Base-by-base conservation (phyloP, 192 early-diverging fungal genomes). In the Podila minutissima region DNA sequence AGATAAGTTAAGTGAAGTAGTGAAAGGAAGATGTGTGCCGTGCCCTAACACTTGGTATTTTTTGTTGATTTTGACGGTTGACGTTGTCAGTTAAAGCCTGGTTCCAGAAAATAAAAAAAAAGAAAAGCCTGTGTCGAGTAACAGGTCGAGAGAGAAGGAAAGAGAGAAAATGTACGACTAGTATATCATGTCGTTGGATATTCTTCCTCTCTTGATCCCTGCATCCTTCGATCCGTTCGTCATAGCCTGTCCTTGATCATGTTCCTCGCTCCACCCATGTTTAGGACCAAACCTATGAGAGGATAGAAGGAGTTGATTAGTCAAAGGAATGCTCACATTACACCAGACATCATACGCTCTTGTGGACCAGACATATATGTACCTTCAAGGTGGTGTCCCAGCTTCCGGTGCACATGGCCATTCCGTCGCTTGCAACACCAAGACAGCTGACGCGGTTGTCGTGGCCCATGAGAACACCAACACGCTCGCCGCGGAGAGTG, bases 361-460 rank as follows among this genome's bases (percentile, higher is more conserved):
- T 22, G 35, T 24, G 29, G 29, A 55, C 22, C 58, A 57, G 19
- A 29, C 2, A 31, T n/a, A 31, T n/a, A 26, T 89, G 88, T 76
- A 99, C 94, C 93, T 97, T 98, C 67, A 99, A 91, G 84, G 94
- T 88, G 51, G 94, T 94, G 83, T 99, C 98, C 98, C 98, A 99
- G 75, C 94, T 96, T 62, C 98, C 98, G 8, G 98, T 99, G 71
- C 95, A 97, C 84, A 99, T 88, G 12, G 97, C 98, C 95, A 98
- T 97, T 55, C 98, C 98, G 76, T 99, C 98, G 62, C 92, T 93
- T 15, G 95, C 93, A 12, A 99, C 95, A 50, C 98, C 98, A 41
- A 99, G 83, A 83, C 98, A 99, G 65, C 93, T 94, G 29, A 99
- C 97, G 32, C 97, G 91, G 87, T 99, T 99, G 63, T 98, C 97